phyloP scores from a whole-genome alignment of 257 asterid genomes.

The Thymus quinquecostatus region DNA sequence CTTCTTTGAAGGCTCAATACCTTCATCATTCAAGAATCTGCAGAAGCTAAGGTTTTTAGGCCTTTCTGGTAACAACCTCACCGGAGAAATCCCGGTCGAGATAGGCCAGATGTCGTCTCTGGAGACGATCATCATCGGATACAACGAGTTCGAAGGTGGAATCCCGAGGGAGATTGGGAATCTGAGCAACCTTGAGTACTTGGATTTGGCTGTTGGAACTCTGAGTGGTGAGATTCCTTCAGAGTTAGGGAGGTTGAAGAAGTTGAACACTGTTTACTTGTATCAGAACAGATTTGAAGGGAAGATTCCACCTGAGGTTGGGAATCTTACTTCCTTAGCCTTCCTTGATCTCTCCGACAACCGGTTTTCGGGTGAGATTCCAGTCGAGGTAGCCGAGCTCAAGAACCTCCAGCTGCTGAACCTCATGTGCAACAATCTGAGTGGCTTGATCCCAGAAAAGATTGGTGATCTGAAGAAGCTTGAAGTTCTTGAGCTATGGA shows the following conservation, averaged over 20 bases:
- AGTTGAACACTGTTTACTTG: conserved; percentile 55
- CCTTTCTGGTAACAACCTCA: conserved; percentile 73
- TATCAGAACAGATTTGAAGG: conserved; percentile 65
- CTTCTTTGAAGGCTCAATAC: conserved; percentile 75
- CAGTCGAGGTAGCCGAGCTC: conserved; percentile 52
- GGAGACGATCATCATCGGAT: conserved; percentile 64
- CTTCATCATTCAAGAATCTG: conserved; percentile 55
- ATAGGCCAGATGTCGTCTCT: conserved; percentile 56
- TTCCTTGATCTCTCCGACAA: conserved; percentile 73
- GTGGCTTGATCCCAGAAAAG: conserved; percentile 54
- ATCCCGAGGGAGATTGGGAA: conserved; percentile 72
- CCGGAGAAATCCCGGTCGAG: conserved; percentile 64
- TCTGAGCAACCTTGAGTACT: conserved; percentile 59
- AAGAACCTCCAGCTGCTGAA: conserved; percentile 68
- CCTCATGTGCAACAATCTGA: conserved; percentile 67
- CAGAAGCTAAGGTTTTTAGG: conserved; percentile 65
- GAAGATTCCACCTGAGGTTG: conserved; percentile 64
- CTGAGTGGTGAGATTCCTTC: conserved; percentile 62
- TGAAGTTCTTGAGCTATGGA: conserved; percentile 71
- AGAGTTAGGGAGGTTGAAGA: conserved; percentile 60
- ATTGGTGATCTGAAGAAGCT: conserved; percentile 57
- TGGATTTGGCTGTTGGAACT: conserved; percentile 74
- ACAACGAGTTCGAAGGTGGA: conserved; percentile 66
- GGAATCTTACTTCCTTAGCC: conserved; percentile 50
- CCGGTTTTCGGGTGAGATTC: conserved; percentile 58